Evolutionary conservation across 805 yeast species (phyloP).

Genomic region (Komagataella pseudopastoris): DNA sequence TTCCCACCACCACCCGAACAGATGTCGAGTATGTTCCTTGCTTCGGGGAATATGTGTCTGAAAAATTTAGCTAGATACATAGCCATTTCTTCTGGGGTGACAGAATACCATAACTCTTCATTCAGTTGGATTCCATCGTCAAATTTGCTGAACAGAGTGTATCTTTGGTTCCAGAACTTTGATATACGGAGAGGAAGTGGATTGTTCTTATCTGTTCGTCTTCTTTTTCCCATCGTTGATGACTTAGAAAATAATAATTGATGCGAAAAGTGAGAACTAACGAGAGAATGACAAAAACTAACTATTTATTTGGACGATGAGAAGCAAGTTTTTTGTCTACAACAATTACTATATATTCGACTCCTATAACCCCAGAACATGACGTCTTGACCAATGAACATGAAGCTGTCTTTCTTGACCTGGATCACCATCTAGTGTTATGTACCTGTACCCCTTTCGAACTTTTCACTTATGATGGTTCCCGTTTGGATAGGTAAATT

Average conservation of each 20-base stretch:
- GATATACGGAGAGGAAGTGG: constrained; percentile 25
- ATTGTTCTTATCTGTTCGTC: constrained; percentile 2
- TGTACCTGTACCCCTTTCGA: background rate
- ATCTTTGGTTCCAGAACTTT: constrained; percentile 55
- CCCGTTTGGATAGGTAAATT: background rate
- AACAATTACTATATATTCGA: too few relatives aligned
- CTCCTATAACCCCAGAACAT: too few relatives aligned
- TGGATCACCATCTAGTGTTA: too few relatives aligned
- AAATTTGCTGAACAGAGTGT: constrained; percentile 42
- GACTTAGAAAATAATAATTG: background rate
- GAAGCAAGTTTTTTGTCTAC: background rate
- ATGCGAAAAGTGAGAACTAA: background rate
- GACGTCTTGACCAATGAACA: too few relatives aligned
- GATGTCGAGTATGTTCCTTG: constrained; percentile 41
- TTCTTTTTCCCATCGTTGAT: background rate
- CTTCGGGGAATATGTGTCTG: constrained; percentile 34
- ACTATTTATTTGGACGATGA: background rate
- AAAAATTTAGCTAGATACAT: constrained; percentile 41
- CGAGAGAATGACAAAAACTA: background rate
- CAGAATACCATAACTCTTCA: constrained; percentile 73
- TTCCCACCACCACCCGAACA: constrained; percentile 90
- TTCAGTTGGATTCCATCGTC: constrained; percentile 62
- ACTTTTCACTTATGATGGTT: background rate
- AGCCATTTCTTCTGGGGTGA: constrained; percentile 74
- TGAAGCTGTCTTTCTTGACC: background rate